phyloP scores from a whole-genome alignment of 2,329 filamentous ascomycete genomes.

The Fusarium tupiense region DNA sequence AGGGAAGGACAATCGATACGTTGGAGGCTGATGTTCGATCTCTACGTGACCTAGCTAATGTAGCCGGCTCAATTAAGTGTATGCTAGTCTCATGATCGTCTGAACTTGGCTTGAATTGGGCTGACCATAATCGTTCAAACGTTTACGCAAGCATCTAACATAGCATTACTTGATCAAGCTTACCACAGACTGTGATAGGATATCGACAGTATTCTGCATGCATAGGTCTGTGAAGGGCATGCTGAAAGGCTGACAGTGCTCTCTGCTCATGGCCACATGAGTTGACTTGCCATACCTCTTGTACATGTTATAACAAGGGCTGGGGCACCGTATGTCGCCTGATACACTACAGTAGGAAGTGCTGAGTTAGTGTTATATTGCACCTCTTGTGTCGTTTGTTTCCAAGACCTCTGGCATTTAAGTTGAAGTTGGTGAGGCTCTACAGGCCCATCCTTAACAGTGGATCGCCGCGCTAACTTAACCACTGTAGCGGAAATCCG shows the following conservation, averaged over 20 bases:
- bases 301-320: neutral
- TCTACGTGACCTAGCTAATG: too few species aligned
- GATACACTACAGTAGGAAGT: neutral
- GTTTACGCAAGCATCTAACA: neutral
- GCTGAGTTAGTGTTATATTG: neutral
- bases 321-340: neutral
- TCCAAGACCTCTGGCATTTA: neutral
- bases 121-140: neutral
- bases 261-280: neutral
- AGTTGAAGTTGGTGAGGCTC: conserved; percentile 7
- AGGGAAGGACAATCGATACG: neutral
- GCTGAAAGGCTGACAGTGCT: neutral
- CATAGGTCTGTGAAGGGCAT: too few species aligned
- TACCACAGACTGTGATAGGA: neutral
- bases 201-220: neutral
- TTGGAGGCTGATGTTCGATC: neutral
- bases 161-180: neutral
- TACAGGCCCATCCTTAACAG: neutral
- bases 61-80: neutral
- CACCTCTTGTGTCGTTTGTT: neutral
- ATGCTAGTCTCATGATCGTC: neutral
- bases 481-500: conserved; percentile 10
- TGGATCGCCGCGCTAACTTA: conserved; percentile 14
- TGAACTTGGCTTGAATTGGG: neutral
- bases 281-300: neutral